Evolutionary conservation across 345 rosid species (phyloP), one percentile per base, ranked within the genome.

Genomic region (Streptanthus diversifolius): DNA sequence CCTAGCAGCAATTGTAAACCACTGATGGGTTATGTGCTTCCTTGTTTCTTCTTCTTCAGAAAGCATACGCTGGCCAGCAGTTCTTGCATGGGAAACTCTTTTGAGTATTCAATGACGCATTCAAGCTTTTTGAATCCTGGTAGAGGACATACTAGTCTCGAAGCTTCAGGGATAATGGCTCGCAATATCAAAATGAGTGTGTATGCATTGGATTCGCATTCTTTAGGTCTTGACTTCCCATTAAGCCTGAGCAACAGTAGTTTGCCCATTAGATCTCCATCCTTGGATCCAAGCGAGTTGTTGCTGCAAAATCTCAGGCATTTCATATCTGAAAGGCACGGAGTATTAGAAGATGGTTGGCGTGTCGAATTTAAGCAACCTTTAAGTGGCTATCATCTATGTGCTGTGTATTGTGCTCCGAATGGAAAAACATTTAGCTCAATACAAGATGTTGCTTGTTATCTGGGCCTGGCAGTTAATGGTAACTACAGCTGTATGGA

Each of bases 261-360:
- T 73, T 61, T 85, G 33, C 69, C 82, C 57, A 58, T 74, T 67
- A 82, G 82, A 83, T 80, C 80, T 76, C 83, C 88, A 52, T 83
- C 89, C 71, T 78, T 57, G 77, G 87, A 85, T 80, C 81, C 83
- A 44, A 82, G 83, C 33, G 96, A 91, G 85, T 58, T 85, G 29
- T 79, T 82, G 43, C 80, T 93, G 87, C 91, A 87, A 75, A 81
- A 83, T 73, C 96, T 95, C 67, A 88, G 84, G 82, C 86, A 88
- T 25, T 90, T 83, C 65, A 75, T 91, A 73, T 82, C 93, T 67
- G 91, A 87, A 81, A 87, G 87, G 84, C 89, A 86, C 70, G 99
- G 96, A 61, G 81, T 80, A 55, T 81, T 91, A 41, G 97, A 85
- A 63, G 93, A 90, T 71, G 99, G 95, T 48, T 90, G 96, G 97